Evolutionary conservation across 495 filamentous ascomycete species (phyloP).

Genomic region (Neurospora sp.): DNA sequence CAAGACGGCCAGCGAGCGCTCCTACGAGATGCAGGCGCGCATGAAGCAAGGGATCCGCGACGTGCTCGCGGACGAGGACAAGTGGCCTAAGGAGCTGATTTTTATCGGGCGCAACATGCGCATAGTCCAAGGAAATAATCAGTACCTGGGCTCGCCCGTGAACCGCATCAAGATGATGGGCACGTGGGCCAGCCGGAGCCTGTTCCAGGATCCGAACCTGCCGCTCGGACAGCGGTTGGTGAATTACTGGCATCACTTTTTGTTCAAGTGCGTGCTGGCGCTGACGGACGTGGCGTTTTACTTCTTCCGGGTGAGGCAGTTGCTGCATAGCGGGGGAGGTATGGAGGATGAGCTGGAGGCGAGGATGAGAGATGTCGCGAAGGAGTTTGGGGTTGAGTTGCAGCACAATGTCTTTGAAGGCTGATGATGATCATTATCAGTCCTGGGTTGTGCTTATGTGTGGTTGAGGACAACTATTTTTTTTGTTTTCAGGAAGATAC

Average conservation of each 20-base stretch:
- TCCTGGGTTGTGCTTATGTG: background rate
- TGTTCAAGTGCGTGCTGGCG: slow-evolving; percentile 72
- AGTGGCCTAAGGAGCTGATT: slow-evolving; percentile 87
- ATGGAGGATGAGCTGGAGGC: slow-evolving; percentile 94
- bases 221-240: slow-evolving; percentile 35
- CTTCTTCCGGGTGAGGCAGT: slow-evolving; percentile 64
- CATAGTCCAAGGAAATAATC: slow-evolving; percentile 63
- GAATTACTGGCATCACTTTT: slow-evolving; percentile 55
- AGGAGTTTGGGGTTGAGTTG: slow-evolving; percentile 83
- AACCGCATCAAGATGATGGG: slow-evolving; percentile 94
- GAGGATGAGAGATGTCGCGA: slow-evolving; percentile 76
- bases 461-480: background rate
- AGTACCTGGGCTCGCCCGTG: slow-evolving; percentile 81
- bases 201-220: slow-evolving; percentile 51
- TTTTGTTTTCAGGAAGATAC: background rate
- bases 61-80: slow-evolving; percentile 77
- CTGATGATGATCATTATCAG: slow-evolving; percentile 22
- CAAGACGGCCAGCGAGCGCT: slow-evolving; percentile 53
- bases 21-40: slow-evolving; percentile 76
- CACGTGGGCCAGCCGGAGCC: slow-evolving; percentile 70
- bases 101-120: slow-evolving; percentile 94
- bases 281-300: slow-evolving; percentile 76
- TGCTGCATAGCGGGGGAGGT: slow-evolving; percentile 61
- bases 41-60: slow-evolving; percentile 78
- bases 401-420: slow-evolving; percentile 83